These are phyloP conservation scores for Termitomyces sp. DNA, from an alignment of 768 basidiomycete genomes.

Conservation along the genomic window DNA sequence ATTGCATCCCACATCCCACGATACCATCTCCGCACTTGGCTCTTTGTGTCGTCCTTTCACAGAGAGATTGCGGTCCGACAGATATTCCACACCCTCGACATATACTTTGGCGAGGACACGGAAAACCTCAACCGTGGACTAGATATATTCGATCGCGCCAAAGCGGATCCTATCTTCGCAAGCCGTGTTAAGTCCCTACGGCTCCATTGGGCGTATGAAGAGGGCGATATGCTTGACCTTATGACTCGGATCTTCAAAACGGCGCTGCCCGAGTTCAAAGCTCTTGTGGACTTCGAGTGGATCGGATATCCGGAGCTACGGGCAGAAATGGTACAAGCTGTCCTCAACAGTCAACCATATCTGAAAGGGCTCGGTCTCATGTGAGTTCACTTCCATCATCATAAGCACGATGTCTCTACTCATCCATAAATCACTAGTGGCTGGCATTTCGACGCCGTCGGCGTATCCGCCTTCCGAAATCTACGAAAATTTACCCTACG, in stretches of 20 bases:
- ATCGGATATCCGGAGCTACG: slow-evolving; percentile 73
- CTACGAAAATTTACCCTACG: slow-evolving; percentile 65
- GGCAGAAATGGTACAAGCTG: slow-evolving; percentile 61
- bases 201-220: slow-evolving; percentile 69
- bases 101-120: slow-evolving; percentile 65
- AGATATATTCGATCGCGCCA: slow-evolving; percentile 67
- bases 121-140: slow-evolving; percentile 58
- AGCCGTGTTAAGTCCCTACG: slow-evolving; percentile 55
- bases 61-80: slow-evolving; percentile 60
- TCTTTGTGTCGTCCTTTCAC: slow-evolving; percentile 62
- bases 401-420: neutral
- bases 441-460: slow-evolving; percentile 73
- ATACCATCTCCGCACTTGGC: slow-evolving; percentile 67
- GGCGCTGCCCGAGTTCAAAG: slow-evolving; percentile 60
- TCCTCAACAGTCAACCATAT: slow-evolving; percentile 51
- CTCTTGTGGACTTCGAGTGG: slow-evolving; percentile 66
- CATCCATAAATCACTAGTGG: slow-evolving; percentile 35
- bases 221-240: slow-evolving; percentile 59
- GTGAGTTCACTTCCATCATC: slow-evolving; percentile 25
- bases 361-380: slow-evolving; percentile 59
- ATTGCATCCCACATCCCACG: slow-evolving; percentile 62
- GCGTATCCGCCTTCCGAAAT: slow-evolving; percentile 58
- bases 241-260: slow-evolving; percentile 55
- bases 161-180: slow-evolving; percentile 59
- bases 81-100: slow-evolving; percentile 65